phyloP scores from a whole-genome alignment of 78 protist species.

The Dictyostelium capitatum region DNA sequence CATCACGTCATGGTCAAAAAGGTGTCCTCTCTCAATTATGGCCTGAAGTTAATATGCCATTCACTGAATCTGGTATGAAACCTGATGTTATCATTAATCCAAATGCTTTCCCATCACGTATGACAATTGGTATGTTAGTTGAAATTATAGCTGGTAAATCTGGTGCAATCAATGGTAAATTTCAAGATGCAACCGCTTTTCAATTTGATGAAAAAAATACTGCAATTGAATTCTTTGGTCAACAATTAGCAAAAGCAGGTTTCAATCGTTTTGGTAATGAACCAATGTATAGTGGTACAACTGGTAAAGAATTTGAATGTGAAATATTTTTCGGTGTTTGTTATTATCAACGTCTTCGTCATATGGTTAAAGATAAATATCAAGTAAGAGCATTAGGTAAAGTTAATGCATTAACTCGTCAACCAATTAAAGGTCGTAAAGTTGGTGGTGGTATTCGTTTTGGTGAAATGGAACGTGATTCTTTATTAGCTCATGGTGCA shows the following conservation, averaged over 20 bases:
- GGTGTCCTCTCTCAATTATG: constrained; percentile 88
- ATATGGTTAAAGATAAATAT: constrained; percentile 99
- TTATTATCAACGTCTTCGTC: constrained; percentile 99
- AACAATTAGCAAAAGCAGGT: constrained; percentile 94
- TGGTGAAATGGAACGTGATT: constrained; percentile 99
- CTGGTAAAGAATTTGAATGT: constrained; percentile 93
- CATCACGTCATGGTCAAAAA: constrained; percentile 98
- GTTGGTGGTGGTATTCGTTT: constrained; percentile 97
- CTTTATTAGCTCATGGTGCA: constrained; percentile 97
- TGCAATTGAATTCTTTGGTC: constrained; percentile 96
- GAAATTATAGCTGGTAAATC: constrained; percentile 97
- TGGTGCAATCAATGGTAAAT: constrained; percentile 93
- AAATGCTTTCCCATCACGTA: constrained; percentile 99
- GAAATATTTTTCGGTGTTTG: constrained; percentile 97
- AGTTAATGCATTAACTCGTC: constrained; percentile 93
- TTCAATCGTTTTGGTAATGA: constrained; percentile 96
- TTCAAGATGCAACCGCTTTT: constrained; percentile 96
- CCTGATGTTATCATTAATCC: constrained; percentile 99
- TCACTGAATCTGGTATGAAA: constrained; percentile 96
- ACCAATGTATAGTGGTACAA: constrained; percentile 93
- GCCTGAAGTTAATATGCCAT: constrained; percentile 98
- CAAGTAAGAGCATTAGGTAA: constrained; percentile 99
- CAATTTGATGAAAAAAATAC: constrained; percentile 86
- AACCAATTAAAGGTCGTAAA: constrained; percentile 98
- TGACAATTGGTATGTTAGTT: constrained; percentile 99